Conservation (phyloP, 768 basidiomycete genomes). For the Podaxis mareebaensis region DNA sequence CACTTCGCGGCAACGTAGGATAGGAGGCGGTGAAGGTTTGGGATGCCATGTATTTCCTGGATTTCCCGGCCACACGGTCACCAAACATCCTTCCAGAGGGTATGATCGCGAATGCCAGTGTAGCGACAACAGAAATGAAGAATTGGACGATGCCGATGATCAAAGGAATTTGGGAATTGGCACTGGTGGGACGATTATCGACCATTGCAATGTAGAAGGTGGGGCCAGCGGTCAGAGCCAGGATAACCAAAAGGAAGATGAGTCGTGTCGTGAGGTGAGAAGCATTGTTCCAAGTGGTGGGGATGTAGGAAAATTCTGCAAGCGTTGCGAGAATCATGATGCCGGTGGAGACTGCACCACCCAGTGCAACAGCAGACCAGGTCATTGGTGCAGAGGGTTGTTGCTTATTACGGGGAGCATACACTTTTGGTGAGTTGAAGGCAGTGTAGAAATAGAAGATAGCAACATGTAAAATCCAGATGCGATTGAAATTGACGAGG, state of each 20-base stretch:
- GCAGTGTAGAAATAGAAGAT: slow-evolving; percentile 97
- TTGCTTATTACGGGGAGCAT: slow-evolving; percentile 67
- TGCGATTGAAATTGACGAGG: slow-evolving; percentile 97
- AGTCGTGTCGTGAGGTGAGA: slow-evolving; percentile 94
- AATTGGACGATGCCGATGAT: slow-evolving; percentile 95
- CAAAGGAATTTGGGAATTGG: slow-evolving; percentile 64
- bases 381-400: slow-evolving; percentile 85
- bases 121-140: slow-evolving; percentile 83
- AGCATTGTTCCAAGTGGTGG: slow-evolving; percentile 98
- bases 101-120: slow-evolving; percentile 81
- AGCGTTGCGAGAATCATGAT: slow-evolving; percentile 95
- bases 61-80: slow-evolving; percentile 94
- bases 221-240: slow-evolving; percentile 90
- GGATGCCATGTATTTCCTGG: slow-evolving; percentile 97
- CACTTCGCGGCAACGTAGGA: slow-evolving; percentile 67
- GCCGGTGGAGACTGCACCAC: slow-evolving; percentile 87
- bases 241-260: slow-evolving; percentile 86
- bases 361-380: slow-evolving; percentile 95
- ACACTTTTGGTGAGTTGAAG: slow-evolving; percentile 94
- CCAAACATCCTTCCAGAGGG: slow-evolving; percentile 99
- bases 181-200: slow-evolving; percentile 59
- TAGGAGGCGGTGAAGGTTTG: slow-evolving; percentile 99
- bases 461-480: slow-evolving; percentile 96
- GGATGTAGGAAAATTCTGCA: slow-evolving; percentile 95
- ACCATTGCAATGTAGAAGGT: slow-evolving; percentile 91